phyloP scores from a whole-genome alignment of 2,329 filamentous ascomycete genomes.

The Colletotrichum cereale region DNA sequence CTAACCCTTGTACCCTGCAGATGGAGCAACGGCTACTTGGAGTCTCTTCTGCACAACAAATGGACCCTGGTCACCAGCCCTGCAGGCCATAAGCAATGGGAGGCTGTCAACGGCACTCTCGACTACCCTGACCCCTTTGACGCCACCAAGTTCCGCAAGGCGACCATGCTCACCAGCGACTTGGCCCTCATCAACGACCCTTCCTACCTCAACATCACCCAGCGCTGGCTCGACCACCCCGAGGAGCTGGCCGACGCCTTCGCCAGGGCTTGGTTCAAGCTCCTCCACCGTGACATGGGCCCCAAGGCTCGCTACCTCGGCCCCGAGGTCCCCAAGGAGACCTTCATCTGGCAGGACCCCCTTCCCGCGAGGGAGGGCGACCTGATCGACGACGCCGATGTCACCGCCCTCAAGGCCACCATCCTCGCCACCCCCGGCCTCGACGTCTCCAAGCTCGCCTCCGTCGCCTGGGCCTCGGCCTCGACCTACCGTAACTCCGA shows the following conservation, averaged over 20 bases:
- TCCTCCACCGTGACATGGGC: slow-evolving; percentile 84
- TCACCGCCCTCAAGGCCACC: slow-evolving; percentile 75
- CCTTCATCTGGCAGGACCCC: slow-evolving; percentile 81
- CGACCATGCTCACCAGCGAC: slow-evolving; percentile 84
- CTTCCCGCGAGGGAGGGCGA: slow-evolving; percentile 70
- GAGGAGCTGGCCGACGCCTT: slow-evolving; percentile 78
- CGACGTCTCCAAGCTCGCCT: slow-evolving; percentile 71
- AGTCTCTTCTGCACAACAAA: slow-evolving; percentile 82
- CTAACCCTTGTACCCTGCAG: slow-evolving; percentile 38
- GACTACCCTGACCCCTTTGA: slow-evolving; percentile 81
- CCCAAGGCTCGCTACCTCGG: slow-evolving; percentile 78
- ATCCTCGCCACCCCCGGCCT: slow-evolving; percentile 73
- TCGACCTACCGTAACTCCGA: slow-evolving; percentile 81
- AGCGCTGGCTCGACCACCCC: slow-evolving; percentile 76
- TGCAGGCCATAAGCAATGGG: slow-evolving; percentile 82
- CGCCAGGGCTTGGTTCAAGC: slow-evolving; percentile 84
- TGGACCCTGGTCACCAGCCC: slow-evolving; percentile 83
- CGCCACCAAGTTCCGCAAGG: slow-evolving; percentile 76
- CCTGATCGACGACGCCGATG: slow-evolving; percentile 72
- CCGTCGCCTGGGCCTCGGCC: slow-evolving; percentile 76
- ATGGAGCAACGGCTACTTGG: slow-evolving; percentile 81
- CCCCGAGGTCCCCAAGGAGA: slow-evolving; percentile 78
- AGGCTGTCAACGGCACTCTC: slow-evolving; percentile 74
- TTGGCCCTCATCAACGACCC: slow-evolving; percentile 79
- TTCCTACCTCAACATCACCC: slow-evolving; percentile 80